Percentiles rank a stretch among this genome's conserved stretches.
Evolutionary conservation across 2,329 filamentous ascomycete genomes (phyloP).

Genomic region (Pestalotiopsis sp.): DNA sequence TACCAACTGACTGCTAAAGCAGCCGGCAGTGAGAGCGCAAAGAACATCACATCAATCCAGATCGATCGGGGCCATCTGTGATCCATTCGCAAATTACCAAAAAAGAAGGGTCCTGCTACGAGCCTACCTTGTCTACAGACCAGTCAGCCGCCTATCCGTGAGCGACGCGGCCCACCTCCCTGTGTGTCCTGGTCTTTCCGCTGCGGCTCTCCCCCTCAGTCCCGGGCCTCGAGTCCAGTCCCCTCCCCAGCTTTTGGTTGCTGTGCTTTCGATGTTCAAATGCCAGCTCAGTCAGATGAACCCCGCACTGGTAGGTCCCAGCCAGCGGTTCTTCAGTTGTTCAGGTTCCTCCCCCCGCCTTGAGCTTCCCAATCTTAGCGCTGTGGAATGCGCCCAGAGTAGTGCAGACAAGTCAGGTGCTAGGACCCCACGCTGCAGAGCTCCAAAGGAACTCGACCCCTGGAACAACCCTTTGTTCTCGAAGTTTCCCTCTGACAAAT

Average conservation of each 20-base stretch:
- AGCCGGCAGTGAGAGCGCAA: background rate
- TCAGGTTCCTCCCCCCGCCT: background rate
- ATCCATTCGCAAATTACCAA: background rate
- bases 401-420: background rate
- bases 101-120: background rate
- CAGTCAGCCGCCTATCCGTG: background rate
- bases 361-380: background rate
- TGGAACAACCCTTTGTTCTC: background rate
- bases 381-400: background rate
- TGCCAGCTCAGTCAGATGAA: background rate
- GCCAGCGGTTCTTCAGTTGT: background rate
- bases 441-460: background rate
- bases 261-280: no score
- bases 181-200: background rate
- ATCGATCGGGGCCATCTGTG: background rate
- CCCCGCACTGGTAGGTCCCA: background rate
- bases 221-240: background rate
- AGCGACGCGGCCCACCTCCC: background rate
- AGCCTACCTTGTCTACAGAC: background rate
- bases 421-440: background rate
- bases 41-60: background rate
- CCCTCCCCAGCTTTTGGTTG: background rate
- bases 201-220: background rate
- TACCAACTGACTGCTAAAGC: background rate
- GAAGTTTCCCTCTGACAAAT: constrained; percentile 12